Evolutionary conservation across 108 stramenopile genomes (phyloP).

Genomic region (Discostella pseudostelligera): DNA sequence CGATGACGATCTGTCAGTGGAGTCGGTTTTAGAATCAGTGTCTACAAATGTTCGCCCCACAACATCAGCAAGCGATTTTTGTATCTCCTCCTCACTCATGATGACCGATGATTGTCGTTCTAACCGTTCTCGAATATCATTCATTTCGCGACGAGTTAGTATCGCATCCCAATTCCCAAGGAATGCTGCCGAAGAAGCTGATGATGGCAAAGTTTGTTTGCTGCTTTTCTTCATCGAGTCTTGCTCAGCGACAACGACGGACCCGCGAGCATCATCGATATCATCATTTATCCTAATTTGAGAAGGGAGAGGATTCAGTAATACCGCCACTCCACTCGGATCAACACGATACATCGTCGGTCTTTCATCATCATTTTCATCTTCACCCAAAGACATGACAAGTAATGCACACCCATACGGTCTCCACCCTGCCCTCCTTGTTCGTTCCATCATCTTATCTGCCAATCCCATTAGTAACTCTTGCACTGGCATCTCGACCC

Average conservation of each 20-base stretch:
- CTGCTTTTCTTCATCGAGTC: no score
- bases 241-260: no score
- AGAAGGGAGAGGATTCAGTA: constrained; percentile 12
- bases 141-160: constrained; percentile 2
- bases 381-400: constrained; percentile 50
- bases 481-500: constrained; percentile 59
- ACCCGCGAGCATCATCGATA: no score
- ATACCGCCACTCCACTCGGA: constrained; percentile 62
- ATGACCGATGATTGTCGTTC: constrained; percentile 1
- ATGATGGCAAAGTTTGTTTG: no score
- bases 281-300: background rate
- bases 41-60: constrained; percentile 11
- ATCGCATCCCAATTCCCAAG: constrained; percentile 38
- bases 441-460: constrained; percentile 73
- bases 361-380: constrained; percentile 7
- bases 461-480: constrained; percentile 67
- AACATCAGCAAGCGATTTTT: constrained; percentile 13
- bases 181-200: constrained; percentile 23
- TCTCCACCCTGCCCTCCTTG: constrained; percentile 71
- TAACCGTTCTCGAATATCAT: constrained; percentile 11
- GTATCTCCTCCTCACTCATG: constrained; percentile 25
- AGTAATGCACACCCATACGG: constrained; percentile 77
- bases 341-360: constrained; percentile 68
- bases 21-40: background rate
- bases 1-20: background rate